phyloP scores from a whole-genome alignment of 2,329 filamentous ascomycete species.

The Penicillium sp. region DNA sequence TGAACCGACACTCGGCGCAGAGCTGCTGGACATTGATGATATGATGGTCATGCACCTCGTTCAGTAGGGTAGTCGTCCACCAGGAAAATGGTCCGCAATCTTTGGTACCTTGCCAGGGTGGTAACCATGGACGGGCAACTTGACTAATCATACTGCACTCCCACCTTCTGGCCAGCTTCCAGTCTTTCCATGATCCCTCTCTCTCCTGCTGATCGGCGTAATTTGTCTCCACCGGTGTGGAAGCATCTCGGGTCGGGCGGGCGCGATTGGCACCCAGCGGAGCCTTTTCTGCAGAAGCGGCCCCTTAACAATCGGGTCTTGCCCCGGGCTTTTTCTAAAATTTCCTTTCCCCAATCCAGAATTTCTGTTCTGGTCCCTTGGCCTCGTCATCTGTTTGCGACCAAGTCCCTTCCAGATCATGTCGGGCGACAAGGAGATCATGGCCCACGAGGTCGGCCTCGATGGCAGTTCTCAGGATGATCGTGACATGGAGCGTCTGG shows the following conservation, averaged over 20 bases:
- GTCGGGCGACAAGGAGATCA: conserved; percentile 13
- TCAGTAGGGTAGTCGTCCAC: no score
- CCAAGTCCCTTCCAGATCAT: conserved; percentile 1
- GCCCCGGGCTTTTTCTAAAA: neutral
- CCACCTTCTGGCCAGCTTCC: neutral
- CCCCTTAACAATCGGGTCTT: neutral
- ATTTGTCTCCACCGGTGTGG: neutral
- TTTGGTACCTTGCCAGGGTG: no score
- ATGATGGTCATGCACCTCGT: no score
- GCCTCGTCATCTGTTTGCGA: no score
- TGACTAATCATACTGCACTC: no score
- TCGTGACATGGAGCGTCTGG: conserved; percentile 45
- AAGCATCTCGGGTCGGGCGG: neutral
- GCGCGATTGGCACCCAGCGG: neutral
- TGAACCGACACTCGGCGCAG: neutral
- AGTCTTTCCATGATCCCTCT: neutral
- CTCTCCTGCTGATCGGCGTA: neutral
- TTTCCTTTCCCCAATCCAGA: neutral
- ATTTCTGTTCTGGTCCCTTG: neutral
- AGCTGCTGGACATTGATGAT: no score
- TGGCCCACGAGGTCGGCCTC: conserved; percentile 13
- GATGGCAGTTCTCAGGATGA: conserved; percentile 19
- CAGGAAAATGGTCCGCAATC: no score
- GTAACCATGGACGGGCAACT: no score
- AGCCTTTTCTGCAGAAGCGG: neutral